Evolutionary conservation across 1,139 yeast genomes (phyloP), one percentile per base, ranked within the genome.

Genomic region (Hemisphaericaspora subhashii): DNA sequence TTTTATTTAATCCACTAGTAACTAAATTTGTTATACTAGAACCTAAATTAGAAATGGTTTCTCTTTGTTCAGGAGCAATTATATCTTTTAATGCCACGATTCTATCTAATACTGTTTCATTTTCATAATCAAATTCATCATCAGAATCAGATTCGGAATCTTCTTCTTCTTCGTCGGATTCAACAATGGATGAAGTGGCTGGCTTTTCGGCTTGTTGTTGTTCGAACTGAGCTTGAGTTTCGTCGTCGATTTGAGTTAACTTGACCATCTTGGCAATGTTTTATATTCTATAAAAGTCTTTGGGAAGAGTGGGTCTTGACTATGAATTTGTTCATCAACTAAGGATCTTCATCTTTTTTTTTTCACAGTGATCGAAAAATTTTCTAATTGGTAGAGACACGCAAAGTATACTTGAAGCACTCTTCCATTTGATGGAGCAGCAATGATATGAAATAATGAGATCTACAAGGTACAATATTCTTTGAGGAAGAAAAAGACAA

Each of bases 61-160:
- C 72, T 72, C 98, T 84, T 64, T 86, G 90, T 54, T 79, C 77
- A 51, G 98, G 98, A 32, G 97, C 88, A 44, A 92, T 73, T 44
- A 90, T 87, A 61, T 92, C 98, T 66, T 83, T 88, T 55, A 92
- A 78, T 39, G 99, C 98, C 46, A 79, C 79, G 49, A 92, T 64
- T 74, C 99, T 85, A 54, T 92, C 98, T 46, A 74, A 67, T 27
- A 94, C 53, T 33, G 97, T 83, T 72, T 92, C 98, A 56, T 82
- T 79, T 54, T 82, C 86, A 52, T 81, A 69, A 58, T 83, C 92
- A 51, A 84, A 88, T 49, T 86, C 95, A 38, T 79, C 86, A 40
- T 77, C 83, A 36, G 77, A 79, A 24, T 79, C 89, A 23, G 68
- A 62, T 33, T 81, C 86, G 31, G 71, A 62, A n/a, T n/a, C n/a